Evolutionary conservation across 1,139 yeast genomes (phyloP), one percentile per base, ranked within the genome.

Genomic region (Diutina ranongensis): DNA sequence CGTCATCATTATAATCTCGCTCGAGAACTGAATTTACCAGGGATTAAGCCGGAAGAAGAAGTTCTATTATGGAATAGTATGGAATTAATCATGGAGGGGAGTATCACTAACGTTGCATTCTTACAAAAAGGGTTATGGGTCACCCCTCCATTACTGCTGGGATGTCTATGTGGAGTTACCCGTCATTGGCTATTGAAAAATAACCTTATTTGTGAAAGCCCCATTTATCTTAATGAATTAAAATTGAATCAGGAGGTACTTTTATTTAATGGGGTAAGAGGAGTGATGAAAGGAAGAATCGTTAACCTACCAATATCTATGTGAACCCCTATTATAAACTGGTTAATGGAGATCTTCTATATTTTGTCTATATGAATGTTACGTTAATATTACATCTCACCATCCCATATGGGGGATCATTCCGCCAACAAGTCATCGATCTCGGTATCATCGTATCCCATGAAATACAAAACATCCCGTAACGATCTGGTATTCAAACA

Each of bases 161-260:
- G 97, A 0, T 86, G 96, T 57, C 68, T 89, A 46, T 83, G 89
- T 62, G 97, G 97, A 8, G 92, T 84, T 0, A 76, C 79, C 55
- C 71, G 97, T 52, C 79, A 79, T 50, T 74, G 72, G 57, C 62
- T 92, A 45, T 58, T 92, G 18, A 63, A 71, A 16, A 74, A 76
- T 45, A 73, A 74, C 2, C 57, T 68, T 38, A 64, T 89, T 1
- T 68, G 68, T 45, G 95, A 85, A 55, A 77, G 71, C 10, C 58
- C 61, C 1, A 61, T 88, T 1, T 54, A 55, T 3, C 56, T 68
- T 19, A 60, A 65, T 13, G 74, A 74, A 15, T 54, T 92, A 4
- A 55, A 58, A 22, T 61, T 64, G 15, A 95, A 95, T 1, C 85
- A 80, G 48, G 77, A 74, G 34, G 71, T 89, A 1, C 58, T 92